Percentiles rank a stretch among this genome's conserved stretches.
Evolutionary conservation across 2,329 filamentous ascomycete genomes (phyloP).

Genomic region (Colletotrichum chlorophyti): DNA sequence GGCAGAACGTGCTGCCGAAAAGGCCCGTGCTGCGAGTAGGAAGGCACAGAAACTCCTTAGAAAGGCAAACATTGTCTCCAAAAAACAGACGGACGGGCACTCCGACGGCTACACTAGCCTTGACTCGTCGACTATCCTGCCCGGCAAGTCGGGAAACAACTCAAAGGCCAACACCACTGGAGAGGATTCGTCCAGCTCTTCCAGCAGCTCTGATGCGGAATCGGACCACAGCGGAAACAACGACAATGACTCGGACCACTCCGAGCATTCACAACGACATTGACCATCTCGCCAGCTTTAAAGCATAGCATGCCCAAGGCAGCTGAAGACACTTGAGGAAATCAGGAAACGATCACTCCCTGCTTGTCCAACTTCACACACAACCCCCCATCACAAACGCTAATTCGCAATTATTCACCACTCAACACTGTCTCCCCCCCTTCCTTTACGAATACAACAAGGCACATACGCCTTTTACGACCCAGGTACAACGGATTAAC

Average conservation of each 20-base stretch:
- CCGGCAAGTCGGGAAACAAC: conserved; percentile 39
- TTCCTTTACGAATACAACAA: conserved; percentile 19
- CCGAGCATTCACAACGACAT: conserved; percentile 14
- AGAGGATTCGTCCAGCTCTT: conserved; percentile 40
- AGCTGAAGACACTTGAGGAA: no score
- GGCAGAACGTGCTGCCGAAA: conserved; percentile 72
- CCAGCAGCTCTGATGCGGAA: conserved; percentile 43
- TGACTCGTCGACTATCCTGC: conserved; percentile 51
- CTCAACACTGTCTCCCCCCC: no score
- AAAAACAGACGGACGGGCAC: conserved; percentile 47
- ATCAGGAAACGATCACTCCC: no score
- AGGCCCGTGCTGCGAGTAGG: conserved; percentile 54
- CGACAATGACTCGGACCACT: conserved; percentile 24
- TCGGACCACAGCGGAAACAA: conserved; percentile 39
- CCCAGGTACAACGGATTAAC: conserved; percentile 26
- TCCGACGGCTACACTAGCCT: conserved; percentile 55
- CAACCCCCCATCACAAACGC: background rate
- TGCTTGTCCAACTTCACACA: background rate
- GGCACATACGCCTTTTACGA: conserved; percentile 21
- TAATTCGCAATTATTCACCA: conserved; percentile 4
- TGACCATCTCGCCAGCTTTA: no score
- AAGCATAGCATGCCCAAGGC: no score
- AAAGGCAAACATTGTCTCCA: conserved; percentile 55
- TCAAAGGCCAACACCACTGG: conserved; percentile 38
- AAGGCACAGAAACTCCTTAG: conserved; percentile 53